Base-by-base conservation (phyloP, 441 rosid species). In the Pelargonium fulgidum region DNA sequence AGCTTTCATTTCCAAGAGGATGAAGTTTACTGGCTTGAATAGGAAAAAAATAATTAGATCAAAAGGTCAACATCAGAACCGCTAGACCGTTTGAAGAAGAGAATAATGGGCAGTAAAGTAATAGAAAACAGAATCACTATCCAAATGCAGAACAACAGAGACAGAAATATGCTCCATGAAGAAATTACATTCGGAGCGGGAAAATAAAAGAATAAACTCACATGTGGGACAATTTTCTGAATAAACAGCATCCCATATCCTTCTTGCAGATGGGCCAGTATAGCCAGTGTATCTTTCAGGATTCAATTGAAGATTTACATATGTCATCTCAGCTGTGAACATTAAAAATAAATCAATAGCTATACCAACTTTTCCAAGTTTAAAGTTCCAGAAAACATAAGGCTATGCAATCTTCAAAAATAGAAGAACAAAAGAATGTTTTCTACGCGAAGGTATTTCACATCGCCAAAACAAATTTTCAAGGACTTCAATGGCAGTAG, bases 191-290 rank as follows among this genome's bases (percentile, higher is more conserved):
- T 3, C 11, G 58, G 62, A 12, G 48, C 19, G 62, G 64, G 66
- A 63, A 47, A 58, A 29, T 17, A 12, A 20, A 11, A 62, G 44
- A 8, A 10, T 52, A 39, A 67, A 75, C 82, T 83, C 74, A 89
- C 98, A 85, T 85, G 83, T 88, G 54, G 94, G 96, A 78, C 98
- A 93, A 70, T 93, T 93, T 73, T 91, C 98, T 2, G 88, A 82
- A 81, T 93, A 93, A 70, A 89, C 65, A 68, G 98, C 94, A 76
- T 93, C 98, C 98, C 98, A 93, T 81, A 93, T 91, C 83, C 98
- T 87, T 81, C 94, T 81, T 77, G 98, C 98, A 61, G 98, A 89
- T 48, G 98, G 87, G 70, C 97, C 97, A 64, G 73, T 76, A 33
- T 93, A 91, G 68, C 98, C 98, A 79, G 97, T 93, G 68, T 83